Evolutionary conservation across 2,329 filamentous ascomycete species (phyloP).

Genomic region (Colletotrichum acutatum): DNA sequence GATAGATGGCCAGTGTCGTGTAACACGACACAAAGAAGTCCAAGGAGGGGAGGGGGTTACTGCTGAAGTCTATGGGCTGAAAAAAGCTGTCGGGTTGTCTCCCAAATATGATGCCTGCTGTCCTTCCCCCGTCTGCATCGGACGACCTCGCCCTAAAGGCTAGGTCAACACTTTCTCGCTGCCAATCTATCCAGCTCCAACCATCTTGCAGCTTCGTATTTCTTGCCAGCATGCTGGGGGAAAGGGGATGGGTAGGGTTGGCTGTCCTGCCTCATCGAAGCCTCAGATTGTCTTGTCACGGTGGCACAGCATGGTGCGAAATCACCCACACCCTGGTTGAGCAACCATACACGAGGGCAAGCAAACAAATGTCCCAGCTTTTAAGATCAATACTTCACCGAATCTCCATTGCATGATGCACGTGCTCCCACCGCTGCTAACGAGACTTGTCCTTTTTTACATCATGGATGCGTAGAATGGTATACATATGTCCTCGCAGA

Average conservation of each 20-base stretch:
- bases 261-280: conserved; percentile 28
- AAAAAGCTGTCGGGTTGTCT: not conserved
- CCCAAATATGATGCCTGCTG: conserved; percentile 3
- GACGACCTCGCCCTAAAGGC: conserved; percentile 13
- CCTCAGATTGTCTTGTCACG: conserved; percentile 26
- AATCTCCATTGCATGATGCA: not conserved
- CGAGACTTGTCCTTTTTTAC: not conserved
- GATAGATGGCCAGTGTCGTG: not conserved
- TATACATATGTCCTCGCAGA: not conserved
- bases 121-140: not conserved
- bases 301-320: conserved; percentile 21
- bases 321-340: not conserved
- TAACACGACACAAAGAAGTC: not conserved
- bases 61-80: not conserved
- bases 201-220: conserved; percentile 14
- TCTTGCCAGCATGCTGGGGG: not conserved
- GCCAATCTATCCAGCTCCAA: conserved; percentile 1
- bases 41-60: not conserved
- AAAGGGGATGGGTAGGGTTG: not conserved
- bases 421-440: not conserved
- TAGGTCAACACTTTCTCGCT: not conserved
- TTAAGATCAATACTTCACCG: not conserved
- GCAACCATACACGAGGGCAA: conserved; percentile 16
- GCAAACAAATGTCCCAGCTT: conserved; percentile 20
- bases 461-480: not conserved